Evolutionary conservation across 352 stramenopile genomes (phyloP).

Genomic region (Elongisporangium anandrum): DNA sequence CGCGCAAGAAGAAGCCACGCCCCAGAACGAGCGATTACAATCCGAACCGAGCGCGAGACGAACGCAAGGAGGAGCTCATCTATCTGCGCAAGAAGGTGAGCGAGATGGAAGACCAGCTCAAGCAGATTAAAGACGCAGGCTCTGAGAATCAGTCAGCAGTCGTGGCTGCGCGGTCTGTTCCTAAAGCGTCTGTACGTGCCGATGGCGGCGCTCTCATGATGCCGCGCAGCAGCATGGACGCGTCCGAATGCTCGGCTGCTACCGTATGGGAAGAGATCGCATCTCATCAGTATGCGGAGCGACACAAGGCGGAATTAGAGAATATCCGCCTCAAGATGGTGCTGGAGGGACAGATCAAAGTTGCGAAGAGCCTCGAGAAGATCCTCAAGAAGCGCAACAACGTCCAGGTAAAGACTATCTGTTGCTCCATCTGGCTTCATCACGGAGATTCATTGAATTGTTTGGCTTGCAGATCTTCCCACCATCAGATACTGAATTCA

Average conservation of each 20-base stretch:
- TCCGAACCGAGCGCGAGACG: slow-evolving; percentile 16
- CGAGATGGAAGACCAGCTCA: slow-evolving; percentile 20
- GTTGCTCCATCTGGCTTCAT: neutral
- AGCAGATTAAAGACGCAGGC: slow-evolving; percentile 7
- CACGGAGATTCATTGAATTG: neutral
- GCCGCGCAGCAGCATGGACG: neutral
- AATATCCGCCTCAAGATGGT: slow-evolving; percentile 21
- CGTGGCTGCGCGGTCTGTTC: neutral
- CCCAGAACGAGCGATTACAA: slow-evolving; percentile 13
- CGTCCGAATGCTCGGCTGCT: neutral
- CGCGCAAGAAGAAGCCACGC: slow-evolving; percentile 10
- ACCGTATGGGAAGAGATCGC: slow-evolving; percentile 24
- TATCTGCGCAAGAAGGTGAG: slow-evolving; percentile 28
- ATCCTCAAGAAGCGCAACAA: slow-evolving; percentile 26
- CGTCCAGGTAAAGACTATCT: neutral
- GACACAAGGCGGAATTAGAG: slow-evolving; percentile 18
- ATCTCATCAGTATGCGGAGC: slow-evolving; percentile 17
- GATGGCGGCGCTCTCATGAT: neutral
- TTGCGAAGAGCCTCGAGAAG: slow-evolving; percentile 42
- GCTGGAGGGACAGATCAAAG: slow-evolving; percentile 39
- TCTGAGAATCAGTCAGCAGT: neutral
- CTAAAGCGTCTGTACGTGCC: neutral
- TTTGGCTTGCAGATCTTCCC: neutral
- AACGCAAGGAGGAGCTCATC: slow-evolving; percentile 27
- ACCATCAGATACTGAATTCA: neutral